Percentiles rank a stretch among this genome's conserved stretches.
Conservation (phyloP, 352 stramenopile species). For the Phytophthora vignae region DNA sequence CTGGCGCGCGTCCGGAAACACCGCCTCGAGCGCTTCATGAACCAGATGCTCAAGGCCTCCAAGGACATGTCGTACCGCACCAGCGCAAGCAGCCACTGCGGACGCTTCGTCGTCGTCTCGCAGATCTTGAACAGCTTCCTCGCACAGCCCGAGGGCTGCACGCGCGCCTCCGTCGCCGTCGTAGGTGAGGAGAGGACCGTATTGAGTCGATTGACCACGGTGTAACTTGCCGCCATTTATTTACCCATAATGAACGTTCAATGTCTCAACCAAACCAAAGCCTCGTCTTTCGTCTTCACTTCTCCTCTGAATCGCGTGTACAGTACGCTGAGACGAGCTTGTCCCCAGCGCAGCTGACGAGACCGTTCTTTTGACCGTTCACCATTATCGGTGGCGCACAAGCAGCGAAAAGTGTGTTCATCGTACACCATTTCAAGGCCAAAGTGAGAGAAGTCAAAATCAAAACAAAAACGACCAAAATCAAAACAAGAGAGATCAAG, state of each 20-base stretch:
- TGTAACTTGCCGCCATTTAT: constrained; percentile 21
- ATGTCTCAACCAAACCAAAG: constrained; percentile 10
- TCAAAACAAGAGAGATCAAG: too few species aligned
- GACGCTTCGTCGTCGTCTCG: constrained; percentile 53
- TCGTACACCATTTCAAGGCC: too few species aligned
- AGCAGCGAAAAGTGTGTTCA: too few species aligned
- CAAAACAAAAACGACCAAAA: too few species aligned
- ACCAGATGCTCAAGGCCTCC: constrained; percentile 47
- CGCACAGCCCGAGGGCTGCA: constrained; percentile 23
- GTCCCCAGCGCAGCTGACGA: not conserved
- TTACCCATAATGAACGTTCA: constrained; percentile 21
- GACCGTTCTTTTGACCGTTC: too few species aligned
- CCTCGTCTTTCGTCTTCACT: not conserved
- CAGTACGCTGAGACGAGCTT: constrained; percentile 6
- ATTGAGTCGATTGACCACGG: constrained; percentile 5
- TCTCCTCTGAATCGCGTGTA: too few species aligned
- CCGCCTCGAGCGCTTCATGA: constrained; percentile 52
- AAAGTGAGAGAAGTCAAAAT: too few species aligned
- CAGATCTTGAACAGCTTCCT: constrained; percentile 62
- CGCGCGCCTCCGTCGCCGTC: not conserved
- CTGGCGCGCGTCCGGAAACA: constrained; percentile 31
- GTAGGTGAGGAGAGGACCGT: not conserved
- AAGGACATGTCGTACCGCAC: constrained; percentile 60
- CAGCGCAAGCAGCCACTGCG: constrained; percentile 36
- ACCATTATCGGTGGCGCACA: too few species aligned